Conservation (phyloP, 345 rosid species). For the Murraya paniculata region DNA sequence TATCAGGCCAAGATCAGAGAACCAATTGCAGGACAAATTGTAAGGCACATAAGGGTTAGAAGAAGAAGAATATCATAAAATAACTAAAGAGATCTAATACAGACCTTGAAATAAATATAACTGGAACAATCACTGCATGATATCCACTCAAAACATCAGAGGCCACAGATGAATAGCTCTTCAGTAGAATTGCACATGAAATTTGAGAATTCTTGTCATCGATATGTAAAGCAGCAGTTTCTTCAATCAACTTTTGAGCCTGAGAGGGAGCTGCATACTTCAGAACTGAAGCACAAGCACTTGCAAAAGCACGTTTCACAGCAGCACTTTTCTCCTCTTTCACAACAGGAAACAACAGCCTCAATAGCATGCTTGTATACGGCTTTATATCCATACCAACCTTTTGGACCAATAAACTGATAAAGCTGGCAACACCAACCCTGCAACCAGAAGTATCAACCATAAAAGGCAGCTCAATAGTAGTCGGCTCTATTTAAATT, state of each 20-base stretch:
- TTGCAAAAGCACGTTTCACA: conserved; percentile 88
- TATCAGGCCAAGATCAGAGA: not conserved
- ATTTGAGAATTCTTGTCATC: conserved; percentile 81
- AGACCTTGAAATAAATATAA: conserved; percentile 81
- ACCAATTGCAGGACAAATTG: not conserved
- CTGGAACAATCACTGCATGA: conserved; percentile 70
- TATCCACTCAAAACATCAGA: conserved; percentile 73
- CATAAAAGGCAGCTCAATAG: not conserved
- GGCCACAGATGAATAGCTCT: conserved; percentile 73
- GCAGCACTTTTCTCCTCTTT: conserved; percentile 77
- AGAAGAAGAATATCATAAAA: not conserved
- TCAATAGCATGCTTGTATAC: conserved; percentile 59
- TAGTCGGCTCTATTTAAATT: not conserved
- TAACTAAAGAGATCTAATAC: not conserved
- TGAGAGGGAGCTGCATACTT: conserved; percentile 69
- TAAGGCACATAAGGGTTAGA: not conserved
- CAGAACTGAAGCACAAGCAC: conserved; percentile 77
- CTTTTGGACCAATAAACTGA: conserved; percentile 76
- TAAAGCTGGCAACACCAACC: conserved; percentile 94
- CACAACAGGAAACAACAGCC: conserved; percentile 75
- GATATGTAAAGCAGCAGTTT: conserved; percentile 68
- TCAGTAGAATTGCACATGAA: conserved; percentile 80
- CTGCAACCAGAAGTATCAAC: conserved; percentile 35
- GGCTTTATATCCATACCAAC: conserved; percentile 76
- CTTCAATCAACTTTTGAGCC: conserved; percentile 80